These are phyloP conservation scores for Pythium rhizo-oryzae DNA, from an alignment of 352 stramenopile species.

Conservation along the genomic window DNA sequence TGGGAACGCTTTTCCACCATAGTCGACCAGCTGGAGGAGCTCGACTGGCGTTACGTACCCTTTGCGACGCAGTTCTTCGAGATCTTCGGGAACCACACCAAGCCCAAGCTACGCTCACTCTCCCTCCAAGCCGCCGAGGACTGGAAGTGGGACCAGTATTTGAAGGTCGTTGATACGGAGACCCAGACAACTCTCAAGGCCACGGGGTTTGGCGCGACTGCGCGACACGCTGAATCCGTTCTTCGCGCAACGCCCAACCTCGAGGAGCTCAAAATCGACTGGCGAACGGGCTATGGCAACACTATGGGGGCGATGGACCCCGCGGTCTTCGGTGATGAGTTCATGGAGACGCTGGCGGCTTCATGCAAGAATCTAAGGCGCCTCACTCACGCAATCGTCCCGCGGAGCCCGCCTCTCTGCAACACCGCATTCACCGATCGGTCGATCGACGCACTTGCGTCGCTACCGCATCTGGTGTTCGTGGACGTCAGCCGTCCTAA, in stretches of 20 bases:
- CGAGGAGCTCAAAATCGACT: neutral
- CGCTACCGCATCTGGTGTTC: neutral
- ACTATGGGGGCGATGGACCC: neutral
- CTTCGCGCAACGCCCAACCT: slow-evolving; percentile 2
- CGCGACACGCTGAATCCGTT: neutral
- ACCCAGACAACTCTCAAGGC: neutral
- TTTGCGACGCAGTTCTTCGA: neutral
- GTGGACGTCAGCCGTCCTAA: neutral
- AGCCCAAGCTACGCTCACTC: neutral
- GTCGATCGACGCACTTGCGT: slow-evolving; percentile 3
- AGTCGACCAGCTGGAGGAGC: neutral
- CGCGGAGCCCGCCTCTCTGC: neutral
- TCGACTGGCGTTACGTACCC: neutral
- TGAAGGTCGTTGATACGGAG: neutral
- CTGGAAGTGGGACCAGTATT: slow-evolving; percentile 1
- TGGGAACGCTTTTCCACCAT: neutral
- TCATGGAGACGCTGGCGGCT: neutral
- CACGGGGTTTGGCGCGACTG: neutral
- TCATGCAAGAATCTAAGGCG: slow-evolving; percentile 3
- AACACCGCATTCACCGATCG: slow-evolving; percentile 6
- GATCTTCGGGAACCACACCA: neutral
- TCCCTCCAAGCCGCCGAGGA: neutral
- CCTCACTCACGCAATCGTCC: neutral
- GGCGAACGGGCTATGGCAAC: neutral
- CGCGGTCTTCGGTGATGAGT: slow-evolving; percentile 8